A percentile compares a stretch with the other conserved stretches of the same genome.
phyloP scores from a whole-genome alignment of 192 early-diverging fungal genomes.

The Endogone sp. region DNA sequence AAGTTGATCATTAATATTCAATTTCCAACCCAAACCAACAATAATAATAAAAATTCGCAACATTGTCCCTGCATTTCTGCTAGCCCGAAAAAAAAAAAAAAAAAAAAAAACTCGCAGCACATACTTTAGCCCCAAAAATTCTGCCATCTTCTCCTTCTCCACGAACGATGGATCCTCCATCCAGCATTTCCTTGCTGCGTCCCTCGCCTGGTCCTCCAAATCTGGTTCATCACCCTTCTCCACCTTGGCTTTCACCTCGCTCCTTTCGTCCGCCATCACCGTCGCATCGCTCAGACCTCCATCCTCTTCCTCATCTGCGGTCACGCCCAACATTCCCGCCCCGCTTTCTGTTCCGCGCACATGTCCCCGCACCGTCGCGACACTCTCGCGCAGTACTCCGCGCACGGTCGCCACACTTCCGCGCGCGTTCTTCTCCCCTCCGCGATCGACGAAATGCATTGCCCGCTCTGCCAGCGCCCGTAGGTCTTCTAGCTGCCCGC shows the following conservation, averaged over 20 bases:
- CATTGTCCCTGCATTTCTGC: too few species aligned
- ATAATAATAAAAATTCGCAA: too few species aligned
- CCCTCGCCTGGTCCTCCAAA: slow-evolving; percentile 12
- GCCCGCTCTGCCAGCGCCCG: too few species aligned
- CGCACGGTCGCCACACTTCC: too few species aligned
- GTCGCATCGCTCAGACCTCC: not conserved
- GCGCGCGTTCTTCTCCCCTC: too few species aligned
- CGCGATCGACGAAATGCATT: too few species aligned
- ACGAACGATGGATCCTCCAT: slow-evolving; percentile 42
- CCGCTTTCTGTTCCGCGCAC: not conserved
- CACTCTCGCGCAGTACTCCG: too few species aligned
- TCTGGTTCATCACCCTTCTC: not conserved
- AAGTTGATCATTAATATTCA: too few species aligned
- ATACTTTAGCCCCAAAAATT: slow-evolving; percentile 45
- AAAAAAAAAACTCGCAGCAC: slow-evolving; percentile 5
- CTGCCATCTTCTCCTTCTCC: slow-evolving; percentile 37
- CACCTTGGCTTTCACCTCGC: not conserved
- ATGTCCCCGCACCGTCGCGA: too few species aligned
- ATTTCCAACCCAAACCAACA: too few species aligned
- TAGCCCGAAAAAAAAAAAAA: not conserved
- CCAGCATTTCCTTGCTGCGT: slow-evolving; percentile 19
- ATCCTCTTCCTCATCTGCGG: not conserved
- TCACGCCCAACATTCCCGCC: not conserved
- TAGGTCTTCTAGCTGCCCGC: too few species aligned
- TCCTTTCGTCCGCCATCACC: not conserved